These are phyloP conservation scores for Larix sibirica DNA, from an alignment of 83 land plant species.

Conservation along the genomic window DNA sequence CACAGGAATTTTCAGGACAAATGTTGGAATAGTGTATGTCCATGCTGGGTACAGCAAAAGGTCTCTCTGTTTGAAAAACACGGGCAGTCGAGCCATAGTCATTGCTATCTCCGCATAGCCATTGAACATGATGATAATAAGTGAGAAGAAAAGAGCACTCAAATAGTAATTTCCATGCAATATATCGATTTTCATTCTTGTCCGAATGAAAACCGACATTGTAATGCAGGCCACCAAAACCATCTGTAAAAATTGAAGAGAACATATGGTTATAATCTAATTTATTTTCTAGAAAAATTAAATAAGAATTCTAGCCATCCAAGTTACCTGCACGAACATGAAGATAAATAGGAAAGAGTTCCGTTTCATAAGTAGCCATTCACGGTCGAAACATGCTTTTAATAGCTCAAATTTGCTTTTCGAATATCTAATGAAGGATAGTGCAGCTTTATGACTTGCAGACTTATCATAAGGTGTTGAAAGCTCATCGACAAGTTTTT, in stretches of 20 bases:
- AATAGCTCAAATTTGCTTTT: conserved; percentile 46
- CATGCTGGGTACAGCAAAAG: conserved; percentile 33
- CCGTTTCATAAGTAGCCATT: conserved; percentile 41
- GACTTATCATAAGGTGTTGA: conserved; percentile 28
- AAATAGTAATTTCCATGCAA: conserved; percentile 25
- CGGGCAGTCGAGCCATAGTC: conserved; percentile 28
- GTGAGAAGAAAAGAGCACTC: conserved; percentile 35
- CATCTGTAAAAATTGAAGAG: conserved; percentile 21
- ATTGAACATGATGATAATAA: conserved; percentile 33
- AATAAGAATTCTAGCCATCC: background rate
- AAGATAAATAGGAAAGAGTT: conserved; percentile 46
- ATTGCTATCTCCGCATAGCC: conserved; percentile 34
- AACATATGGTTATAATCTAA: background rate
- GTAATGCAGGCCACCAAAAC: conserved; percentile 37
- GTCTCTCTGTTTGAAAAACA: conserved; percentile 34
- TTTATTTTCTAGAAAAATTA: background rate
- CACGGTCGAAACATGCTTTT: conserved; percentile 40
- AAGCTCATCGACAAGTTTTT: conserved; percentile 24
- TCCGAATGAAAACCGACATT: conserved; percentile 43
- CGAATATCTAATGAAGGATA: conserved; percentile 32
- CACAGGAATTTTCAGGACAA: conserved; percentile 24
- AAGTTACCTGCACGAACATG: conserved; percentile 39
- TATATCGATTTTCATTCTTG: conserved; percentile 18
- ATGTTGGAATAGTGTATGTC: conserved; percentile 24
- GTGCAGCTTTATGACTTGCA: conserved; percentile 34